Conservation (phyloP, 371 early-diverging fungal species). For the Capniomyces stellatus region DNA sequence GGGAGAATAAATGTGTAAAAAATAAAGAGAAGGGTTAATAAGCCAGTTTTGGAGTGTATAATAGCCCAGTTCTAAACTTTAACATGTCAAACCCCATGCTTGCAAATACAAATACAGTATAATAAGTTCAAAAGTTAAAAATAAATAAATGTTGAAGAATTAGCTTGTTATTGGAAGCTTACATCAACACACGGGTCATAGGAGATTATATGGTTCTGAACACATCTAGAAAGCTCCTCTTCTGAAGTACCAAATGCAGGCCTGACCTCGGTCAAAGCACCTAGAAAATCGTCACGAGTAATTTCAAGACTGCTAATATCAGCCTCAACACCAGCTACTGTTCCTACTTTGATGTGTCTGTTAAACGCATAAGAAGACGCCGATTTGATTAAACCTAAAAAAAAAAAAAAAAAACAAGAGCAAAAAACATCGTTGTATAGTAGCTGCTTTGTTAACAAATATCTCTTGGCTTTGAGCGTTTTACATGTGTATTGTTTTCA, state of each 20-base stretch:
- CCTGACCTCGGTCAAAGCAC: constrained; percentile 90
- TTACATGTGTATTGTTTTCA: no score
- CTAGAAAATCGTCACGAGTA: constrained; percentile 78
- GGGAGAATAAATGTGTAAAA: neutral
- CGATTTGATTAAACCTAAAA: constrained; percentile 62
- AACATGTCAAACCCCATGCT: neutral
- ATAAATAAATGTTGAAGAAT: no score
- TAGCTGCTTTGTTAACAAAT: no score
- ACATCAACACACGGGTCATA: constrained; percentile 31
- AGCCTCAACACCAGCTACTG: constrained; percentile 51
- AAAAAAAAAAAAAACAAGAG: no score
- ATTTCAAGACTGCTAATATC: constrained; percentile 84
- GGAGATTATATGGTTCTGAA: constrained; percentile 68
- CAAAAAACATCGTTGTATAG: no score
- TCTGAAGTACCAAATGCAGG: constrained; percentile 97
- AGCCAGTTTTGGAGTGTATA: no score
- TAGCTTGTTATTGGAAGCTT: neutral
- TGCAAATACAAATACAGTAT: no score
- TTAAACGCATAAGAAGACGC: constrained; percentile 99
- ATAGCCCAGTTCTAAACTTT: neutral
- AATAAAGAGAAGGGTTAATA: no score
- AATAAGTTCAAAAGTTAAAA: no score
- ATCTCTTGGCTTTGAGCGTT: no score
- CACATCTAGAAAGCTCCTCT: constrained; percentile 69
- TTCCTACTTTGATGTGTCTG: constrained; percentile 88